These are phyloP conservation scores for Talaromyces proteolyticus DNA, from an alignment of 495 filamentous ascomycete genomes.

Conservation along the genomic window DNA sequence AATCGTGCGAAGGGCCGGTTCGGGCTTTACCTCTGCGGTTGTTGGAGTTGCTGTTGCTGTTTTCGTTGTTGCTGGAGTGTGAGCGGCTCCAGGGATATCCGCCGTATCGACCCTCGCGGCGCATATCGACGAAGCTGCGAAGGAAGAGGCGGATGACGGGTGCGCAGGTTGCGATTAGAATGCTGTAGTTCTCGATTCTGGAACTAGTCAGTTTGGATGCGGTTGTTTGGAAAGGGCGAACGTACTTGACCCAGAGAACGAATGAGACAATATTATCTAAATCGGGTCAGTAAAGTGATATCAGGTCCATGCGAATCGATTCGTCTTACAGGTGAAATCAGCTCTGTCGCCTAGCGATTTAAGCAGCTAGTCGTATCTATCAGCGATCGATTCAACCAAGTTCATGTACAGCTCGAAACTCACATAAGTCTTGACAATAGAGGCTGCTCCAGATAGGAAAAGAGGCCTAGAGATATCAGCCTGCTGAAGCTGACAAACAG, in stretches of 20 bases:
- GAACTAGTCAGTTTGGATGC: not conserved
- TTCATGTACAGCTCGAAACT: constrained; percentile 8
- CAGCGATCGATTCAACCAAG: not conserved
- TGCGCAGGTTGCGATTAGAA: constrained; percentile 26
- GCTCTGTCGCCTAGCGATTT: constrained; percentile 21
- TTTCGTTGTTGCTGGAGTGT: constrained; percentile 9
- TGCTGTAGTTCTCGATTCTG: constrained; percentile 34
- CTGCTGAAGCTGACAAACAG: not conserved
- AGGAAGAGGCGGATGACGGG: constrained; percentile 27
- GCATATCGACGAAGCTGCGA: constrained; percentile 18
- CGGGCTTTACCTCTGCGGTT: constrained; percentile 13
- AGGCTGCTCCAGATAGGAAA: constrained; percentile 25
- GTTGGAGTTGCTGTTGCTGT: constrained; percentile 7
- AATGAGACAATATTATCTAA: constrained; percentile 29
- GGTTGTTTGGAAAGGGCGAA: not conserved
- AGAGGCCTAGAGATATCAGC: constrained; percentile 15
- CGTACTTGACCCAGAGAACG: constrained; percentile 33
- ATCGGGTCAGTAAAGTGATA: not conserved
- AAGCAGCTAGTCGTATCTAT: constrained; percentile 15
- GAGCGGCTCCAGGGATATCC: constrained; percentile 24
- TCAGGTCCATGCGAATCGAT: not conserved
- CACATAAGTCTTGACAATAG: constrained; percentile 33
- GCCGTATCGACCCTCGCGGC: constrained; percentile 11
- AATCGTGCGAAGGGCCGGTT: constrained; percentile 1
- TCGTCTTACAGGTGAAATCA: constrained; percentile 22